Evolutionary conservation across 495 filamentous ascomycete genomes (phyloP).

Genomic region (Neurospora sp.): DNA sequence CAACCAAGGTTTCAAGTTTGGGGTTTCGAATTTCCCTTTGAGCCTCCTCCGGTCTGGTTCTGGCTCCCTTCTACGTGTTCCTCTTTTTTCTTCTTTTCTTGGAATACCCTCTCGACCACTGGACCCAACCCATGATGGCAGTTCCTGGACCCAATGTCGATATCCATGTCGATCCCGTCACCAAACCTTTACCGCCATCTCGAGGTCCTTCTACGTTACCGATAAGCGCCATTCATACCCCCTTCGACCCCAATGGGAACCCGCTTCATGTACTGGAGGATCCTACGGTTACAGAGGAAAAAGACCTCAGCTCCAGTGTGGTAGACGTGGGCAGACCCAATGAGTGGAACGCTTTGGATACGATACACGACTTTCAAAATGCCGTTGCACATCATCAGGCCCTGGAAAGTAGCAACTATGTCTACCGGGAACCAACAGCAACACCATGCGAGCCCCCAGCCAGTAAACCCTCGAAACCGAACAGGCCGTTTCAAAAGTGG

Average conservation of each 20-base stretch:
- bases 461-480: slow-evolving; percentile 2
- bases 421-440: slow-evolving; percentile 7
- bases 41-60: neutral
- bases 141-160: neutral
- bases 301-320: neutral
- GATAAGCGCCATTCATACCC: neutral
- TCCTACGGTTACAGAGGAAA: neutral
- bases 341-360: slow-evolving; percentile 32
- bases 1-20: neutral
- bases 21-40: neutral
- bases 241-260: neutral
- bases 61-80: neutral
- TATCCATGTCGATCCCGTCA: neutral
- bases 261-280: neutral
- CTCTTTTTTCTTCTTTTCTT: neutral
- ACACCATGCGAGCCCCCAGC: neutral
- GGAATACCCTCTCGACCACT: neutral
- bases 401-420: slow-evolving; percentile 16
- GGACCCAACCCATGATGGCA: neutral
- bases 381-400: slow-evolving; percentile 17
- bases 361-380: slow-evolving; percentile 27
- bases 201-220: neutral
- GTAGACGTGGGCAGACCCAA: slow-evolving; percentile 12
- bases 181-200: slow-evolving; percentile 1
- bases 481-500: slow-evolving; percentile 46